Base-by-base conservation (phyloP, 2,329 filamentous ascomycete species). In the Hymenoscyphus salicellus region DNA sequence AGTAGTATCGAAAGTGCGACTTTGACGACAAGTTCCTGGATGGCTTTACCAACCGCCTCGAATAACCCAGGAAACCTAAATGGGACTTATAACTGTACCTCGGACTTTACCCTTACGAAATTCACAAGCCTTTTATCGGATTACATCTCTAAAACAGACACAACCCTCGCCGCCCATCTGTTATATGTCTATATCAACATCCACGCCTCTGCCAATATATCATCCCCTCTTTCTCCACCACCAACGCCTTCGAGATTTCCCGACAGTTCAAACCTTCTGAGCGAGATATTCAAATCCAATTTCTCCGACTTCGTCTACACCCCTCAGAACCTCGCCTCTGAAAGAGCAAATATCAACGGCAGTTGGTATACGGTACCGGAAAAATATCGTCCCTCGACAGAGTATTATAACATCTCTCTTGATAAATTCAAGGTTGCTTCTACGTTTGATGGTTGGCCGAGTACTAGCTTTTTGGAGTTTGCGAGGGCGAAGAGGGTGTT, bases 371-470 rank as follows among this genome's bases (percentile, higher is more conserved):
- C 77, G 7, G 77, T 79, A 17, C 65, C 72, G 20, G 74, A 71
- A 36, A 72, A 65, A 58, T 79, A 81, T 60, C 77, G 78, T 43
- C 84, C 85, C 0, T 77, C 82, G 23, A 68, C 75, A 2, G 79
- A 81, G 28, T 90, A 88, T 69, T 87, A 84, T 64, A 77, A 76
- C 5, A 77, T 78, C 0, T 72, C 58, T 10, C 60, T 52, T 2
- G 63, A 66, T 16, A 30, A 68, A 32, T 64, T 71, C 55, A 66
- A 75, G 2, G 77, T 79, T 20, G 69, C 75, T 7, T 79, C 78
- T 23, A 88, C 86, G 0, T 72, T 78, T 0, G 80, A 87, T 74
- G 87, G 87, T 11, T 90, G 87, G 87, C 87, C 87, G 0, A 83
- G 81, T n/a, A 82, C 85, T 68, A 79, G 81, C 23, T 86, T 81